These are phyloP conservation scores for Saccharomyces jurei DNA, from an alignment of 805 yeast genomes.

Conservation along the genomic window DNA sequence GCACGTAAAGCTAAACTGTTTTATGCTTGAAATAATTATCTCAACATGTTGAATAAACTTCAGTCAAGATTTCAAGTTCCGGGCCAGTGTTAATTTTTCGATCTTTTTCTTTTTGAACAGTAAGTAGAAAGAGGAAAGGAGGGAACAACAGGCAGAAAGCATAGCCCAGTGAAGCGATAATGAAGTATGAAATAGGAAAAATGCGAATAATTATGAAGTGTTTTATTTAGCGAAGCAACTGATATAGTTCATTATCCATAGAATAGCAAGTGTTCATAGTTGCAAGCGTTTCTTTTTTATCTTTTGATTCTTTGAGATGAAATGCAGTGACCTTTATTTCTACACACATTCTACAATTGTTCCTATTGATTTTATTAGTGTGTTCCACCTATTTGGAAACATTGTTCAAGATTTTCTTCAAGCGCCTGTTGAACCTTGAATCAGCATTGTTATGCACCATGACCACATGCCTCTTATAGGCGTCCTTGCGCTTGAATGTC, in stretches of 20 bases:
- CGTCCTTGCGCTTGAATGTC: slow-evolving; percentile 44
- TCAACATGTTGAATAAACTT: background rate
- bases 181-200: background rate
- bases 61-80: background rate
- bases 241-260: background rate
- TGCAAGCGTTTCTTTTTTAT: background rate
- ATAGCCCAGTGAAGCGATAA: background rate
- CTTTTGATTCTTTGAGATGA: background rate
- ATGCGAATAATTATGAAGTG: background rate
- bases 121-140: background rate
- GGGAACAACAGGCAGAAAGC: background rate
- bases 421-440: slow-evolving; percentile 35
- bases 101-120: background rate
- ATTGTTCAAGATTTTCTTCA: slow-evolving; percentile 20
- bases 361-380: slow-evolving; percentile 1
- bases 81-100: background rate
- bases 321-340: background rate
- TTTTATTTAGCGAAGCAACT: background rate
- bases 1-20: too few species aligned
- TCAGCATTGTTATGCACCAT: slow-evolving; percentile 40
- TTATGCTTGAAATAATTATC: too few species aligned
- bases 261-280: background rate
- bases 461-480: slow-evolving; percentile 44
- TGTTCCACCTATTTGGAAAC: slow-evolving; percentile 11
- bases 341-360: background rate